phyloP scores from a whole-genome alignment of 345 rosid species.

The Nasturtium officinale region DNA sequence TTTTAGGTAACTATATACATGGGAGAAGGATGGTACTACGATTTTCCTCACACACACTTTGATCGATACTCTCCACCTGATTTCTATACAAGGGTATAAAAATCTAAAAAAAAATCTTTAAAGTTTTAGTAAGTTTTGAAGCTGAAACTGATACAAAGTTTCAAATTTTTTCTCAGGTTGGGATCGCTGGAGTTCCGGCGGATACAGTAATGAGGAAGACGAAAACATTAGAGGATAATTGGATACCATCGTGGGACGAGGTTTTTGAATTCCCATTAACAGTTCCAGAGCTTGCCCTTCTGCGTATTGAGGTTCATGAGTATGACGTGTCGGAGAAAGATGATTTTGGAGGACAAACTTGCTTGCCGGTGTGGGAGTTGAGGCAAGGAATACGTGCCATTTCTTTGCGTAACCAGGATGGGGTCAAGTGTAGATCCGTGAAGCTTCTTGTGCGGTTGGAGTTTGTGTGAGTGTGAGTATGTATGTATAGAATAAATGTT shows the following conservation, averaged over 20 bases:
- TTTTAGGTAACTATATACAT: slow-evolving; percentile 71
- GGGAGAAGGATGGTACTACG: slow-evolving; percentile 92
- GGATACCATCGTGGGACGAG: slow-evolving; percentile 85
- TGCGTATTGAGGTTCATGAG: slow-evolving; percentile 85
- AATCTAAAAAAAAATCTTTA: neutral
- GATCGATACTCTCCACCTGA: slow-evolving; percentile 86
- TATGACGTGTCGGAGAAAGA: slow-evolving; percentile 86
- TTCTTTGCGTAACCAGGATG: slow-evolving; percentile 55
- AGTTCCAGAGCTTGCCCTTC: slow-evolving; percentile 81
- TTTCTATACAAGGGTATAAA: slow-evolving; percentile 71
- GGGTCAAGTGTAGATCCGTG: slow-evolving; percentile 60
- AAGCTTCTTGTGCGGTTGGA: slow-evolving; percentile 80
- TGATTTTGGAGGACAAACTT: slow-evolving; percentile 92
- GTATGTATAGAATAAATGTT: neutral
- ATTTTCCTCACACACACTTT: slow-evolving; percentile 75
- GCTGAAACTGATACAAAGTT: slow-evolving; percentile 12
- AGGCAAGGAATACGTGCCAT: slow-evolving; percentile 73
- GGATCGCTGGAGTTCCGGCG: slow-evolving; percentile 83
- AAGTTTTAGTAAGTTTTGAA: neutral
- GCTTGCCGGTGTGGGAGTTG: slow-evolving; percentile 75
- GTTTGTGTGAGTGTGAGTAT: slow-evolving; percentile 44
- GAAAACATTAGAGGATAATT: slow-evolving; percentile 66
- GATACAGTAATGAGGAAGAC: slow-evolving; percentile 79
- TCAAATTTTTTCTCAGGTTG: slow-evolving; percentile 50
- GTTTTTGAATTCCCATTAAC: slow-evolving; percentile 81